phyloP scores from a whole-genome alignment of 352 stramenopile genomes.

The Globisporangium emineosum region DNA sequence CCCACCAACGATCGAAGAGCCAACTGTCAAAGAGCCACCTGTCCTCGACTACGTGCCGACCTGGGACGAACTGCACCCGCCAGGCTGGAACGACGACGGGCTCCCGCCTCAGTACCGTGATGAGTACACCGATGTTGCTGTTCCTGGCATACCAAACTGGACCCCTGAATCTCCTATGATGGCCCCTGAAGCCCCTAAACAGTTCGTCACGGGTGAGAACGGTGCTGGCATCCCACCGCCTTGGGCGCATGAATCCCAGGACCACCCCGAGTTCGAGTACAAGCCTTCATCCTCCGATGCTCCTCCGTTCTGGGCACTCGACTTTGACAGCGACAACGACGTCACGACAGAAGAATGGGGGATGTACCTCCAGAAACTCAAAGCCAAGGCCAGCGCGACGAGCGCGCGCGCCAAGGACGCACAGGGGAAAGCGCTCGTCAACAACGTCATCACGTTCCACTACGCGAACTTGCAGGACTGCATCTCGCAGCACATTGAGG shows the following conservation, averaged over 20 bases:
- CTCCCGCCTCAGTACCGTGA: not conserved
- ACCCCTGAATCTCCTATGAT: not conserved
- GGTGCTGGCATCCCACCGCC: not conserved
- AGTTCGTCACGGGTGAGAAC: not conserved
- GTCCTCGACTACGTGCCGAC: no score
- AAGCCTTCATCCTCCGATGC: conserved; percentile 7
- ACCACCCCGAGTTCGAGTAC: not conserved
- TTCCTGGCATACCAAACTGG: not conserved
- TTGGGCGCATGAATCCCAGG: not conserved
- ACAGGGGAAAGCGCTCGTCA: conserved; percentile 4
- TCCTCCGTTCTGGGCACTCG: conserved; percentile 14
- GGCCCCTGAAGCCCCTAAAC: not conserved
- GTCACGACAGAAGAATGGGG: conserved; percentile 7
- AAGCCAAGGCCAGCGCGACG: not conserved
- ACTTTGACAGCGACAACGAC: not conserved
- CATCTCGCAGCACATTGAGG: conserved; percentile 20
- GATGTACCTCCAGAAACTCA: not conserved
- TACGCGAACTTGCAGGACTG: conserved; percentile 31
- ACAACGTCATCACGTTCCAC: conserved; percentile 30
- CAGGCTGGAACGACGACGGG: not conserved
- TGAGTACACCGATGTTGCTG: not conserved
- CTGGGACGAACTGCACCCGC: not conserved
- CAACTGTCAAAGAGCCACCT: not conserved
- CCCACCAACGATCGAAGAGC: not conserved
- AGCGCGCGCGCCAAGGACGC: not conserved